Conservation (phyloP, 257 asterid genomes). For the Solanum tarapatanum region DNA sequence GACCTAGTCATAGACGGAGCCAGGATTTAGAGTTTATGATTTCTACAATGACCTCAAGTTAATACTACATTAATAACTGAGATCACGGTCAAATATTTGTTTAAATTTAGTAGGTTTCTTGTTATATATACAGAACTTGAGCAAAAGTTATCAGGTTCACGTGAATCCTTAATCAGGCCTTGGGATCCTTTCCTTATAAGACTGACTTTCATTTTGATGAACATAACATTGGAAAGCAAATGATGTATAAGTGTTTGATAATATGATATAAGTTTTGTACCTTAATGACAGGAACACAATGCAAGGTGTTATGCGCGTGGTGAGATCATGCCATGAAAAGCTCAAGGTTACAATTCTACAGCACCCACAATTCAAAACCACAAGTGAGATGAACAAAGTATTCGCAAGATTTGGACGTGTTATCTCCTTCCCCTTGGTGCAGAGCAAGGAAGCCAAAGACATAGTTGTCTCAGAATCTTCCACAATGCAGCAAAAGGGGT, state of each 20-base stretch:
- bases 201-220: not conserved
- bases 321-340: slow-evolving; percentile 23
- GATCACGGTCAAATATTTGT: not conserved
- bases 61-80: not conserved
- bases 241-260: not conserved
- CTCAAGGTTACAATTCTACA: slow-evolving; percentile 9
- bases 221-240: not conserved
- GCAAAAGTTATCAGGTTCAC: not conserved
- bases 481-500: slow-evolving; percentile 33
- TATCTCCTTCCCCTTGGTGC: slow-evolving; percentile 6
- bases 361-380: not conserved
- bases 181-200: not conserved
- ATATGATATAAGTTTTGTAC: not conserved
- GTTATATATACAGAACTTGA: not conserved
- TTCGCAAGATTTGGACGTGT: slow-evolving; percentile 6
- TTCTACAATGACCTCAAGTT: not conserved
- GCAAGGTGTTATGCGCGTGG: slow-evolving; percentile 38
- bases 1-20: not conserved
- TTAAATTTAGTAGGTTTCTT: not conserved
- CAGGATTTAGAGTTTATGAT: not conserved
- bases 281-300: slow-evolving; percentile 15
- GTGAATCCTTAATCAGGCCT: not conserved
- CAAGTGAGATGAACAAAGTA: not conserved
- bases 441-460: slow-evolving; percentile 5
- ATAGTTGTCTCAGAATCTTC: not conserved